These are phyloP conservation scores for Breviolum minutum DNA, from an alignment of 73 alveolate species.

Conservation along the genomic window DNA sequence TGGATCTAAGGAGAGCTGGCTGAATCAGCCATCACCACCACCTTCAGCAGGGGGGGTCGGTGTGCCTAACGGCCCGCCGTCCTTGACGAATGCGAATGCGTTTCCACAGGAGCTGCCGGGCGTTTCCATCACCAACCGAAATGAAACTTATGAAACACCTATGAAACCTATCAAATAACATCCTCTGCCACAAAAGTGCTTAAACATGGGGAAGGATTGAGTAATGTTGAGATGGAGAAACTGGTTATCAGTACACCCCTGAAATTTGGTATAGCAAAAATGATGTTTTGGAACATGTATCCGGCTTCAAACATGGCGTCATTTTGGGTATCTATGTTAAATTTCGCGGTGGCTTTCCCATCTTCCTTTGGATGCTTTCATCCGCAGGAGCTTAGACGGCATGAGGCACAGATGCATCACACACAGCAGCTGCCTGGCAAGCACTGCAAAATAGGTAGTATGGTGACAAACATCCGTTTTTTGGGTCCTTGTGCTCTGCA, in stretches of 20 bases:
- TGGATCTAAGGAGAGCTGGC: conserved; percentile 68
- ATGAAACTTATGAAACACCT: too few species aligned
- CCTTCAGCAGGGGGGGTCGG: conserved; percentile 62
- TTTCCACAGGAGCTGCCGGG: neutral
- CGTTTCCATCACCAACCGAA: neutral
- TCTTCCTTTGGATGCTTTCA: neutral
- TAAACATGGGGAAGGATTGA: too few species aligned
- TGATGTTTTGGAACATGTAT: too few species aligned
- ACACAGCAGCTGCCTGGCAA: conserved; percentile 54
- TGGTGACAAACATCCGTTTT: neutral
- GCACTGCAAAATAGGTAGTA: neutral
- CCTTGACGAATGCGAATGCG: neutral
- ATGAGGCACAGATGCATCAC: conserved; percentile 84
- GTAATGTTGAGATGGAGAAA: too few species aligned
- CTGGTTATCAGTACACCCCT: too few species aligned
- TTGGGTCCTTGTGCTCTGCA: too few species aligned
- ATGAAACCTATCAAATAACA: too few species aligned
- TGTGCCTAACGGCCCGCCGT: neutral
- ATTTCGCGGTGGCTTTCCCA: too few species aligned
- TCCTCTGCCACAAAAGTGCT: too few species aligned
- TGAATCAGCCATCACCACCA: conserved; percentile 89
- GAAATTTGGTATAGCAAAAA: too few species aligned
- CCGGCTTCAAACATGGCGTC: too few species aligned
- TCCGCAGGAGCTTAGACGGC: conserved; percentile 62
- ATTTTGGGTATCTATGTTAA: too few species aligned